Base-by-base conservation (phyloP, 768 basidiomycete species). In the Mycena galericulata region DNA sequence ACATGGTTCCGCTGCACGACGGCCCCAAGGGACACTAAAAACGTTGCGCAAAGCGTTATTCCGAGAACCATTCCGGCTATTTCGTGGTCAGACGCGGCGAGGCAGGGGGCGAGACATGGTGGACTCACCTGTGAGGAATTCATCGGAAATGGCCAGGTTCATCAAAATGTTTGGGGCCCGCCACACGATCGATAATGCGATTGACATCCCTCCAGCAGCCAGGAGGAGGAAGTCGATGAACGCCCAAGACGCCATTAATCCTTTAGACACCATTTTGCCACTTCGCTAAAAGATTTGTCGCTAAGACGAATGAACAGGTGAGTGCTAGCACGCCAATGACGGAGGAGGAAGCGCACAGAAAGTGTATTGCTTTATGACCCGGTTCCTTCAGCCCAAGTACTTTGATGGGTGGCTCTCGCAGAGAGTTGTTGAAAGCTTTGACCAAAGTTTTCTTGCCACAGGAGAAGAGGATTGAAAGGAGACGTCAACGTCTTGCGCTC, bases 121-220 rank as follows among this genome's bases (percentile, higher is more conserved):
- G 47, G 22, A 79, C 87, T 75, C 74, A 92, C 94, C 86, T 30
- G 84, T 87, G 43, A 94, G 82, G 70, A 92, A 86, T 51, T 81
- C 73, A 17, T 78, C 72, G 66, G 84, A 87, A 56, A 96, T 79
- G 34, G 92, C 88, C 82, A 94, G 83, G 76, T 94, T 94, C 79
- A 92, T 82, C 64, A 96, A 80, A n/a, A 92, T 75, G 73, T 92
- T 86, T 10, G 89, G 85, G 47, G 82, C 80, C 59, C 88, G 85
- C 92, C 92, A 96, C 38, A 92, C 75, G 63, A 95, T 80, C 20
- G 93, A 92, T 53, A 95, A 80, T 45, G 85, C 84, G 65, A 96
- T 80, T 15, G 89, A 80, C 57, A 95, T 66, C 45, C 83, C 80
- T 47, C 92, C 94, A 15, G 92, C 90, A n/a, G 82, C 87, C 51